These are phyloP conservation scores for Cladosporium sp. DNA, from an alignment of 2,329 filamentous ascomycete species.

Conservation along the genomic window DNA sequence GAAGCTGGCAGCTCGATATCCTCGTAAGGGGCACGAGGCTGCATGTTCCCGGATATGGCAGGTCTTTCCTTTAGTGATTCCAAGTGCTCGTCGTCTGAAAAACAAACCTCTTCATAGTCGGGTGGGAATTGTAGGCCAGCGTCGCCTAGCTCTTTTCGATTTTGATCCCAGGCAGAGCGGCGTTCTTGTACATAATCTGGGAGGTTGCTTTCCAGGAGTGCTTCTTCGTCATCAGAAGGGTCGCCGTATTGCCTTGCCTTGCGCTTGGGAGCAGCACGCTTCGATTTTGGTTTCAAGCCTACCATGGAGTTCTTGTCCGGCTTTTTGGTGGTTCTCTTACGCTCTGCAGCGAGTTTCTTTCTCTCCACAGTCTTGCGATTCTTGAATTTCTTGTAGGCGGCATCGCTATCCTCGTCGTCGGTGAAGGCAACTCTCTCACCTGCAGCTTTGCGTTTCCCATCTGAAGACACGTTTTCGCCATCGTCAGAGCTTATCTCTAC, in stretches of 20 bases:
- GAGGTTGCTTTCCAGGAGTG: constrained; percentile 54
- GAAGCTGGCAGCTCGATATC: constrained; percentile 73
- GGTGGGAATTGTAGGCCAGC: constrained; percentile 73
- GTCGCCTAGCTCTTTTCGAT: constrained; percentile 55
- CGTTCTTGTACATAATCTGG: constrained; percentile 70
- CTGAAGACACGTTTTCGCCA: neutral
- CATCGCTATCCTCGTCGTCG: constrained; percentile 53
- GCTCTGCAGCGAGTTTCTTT: constrained; percentile 47
- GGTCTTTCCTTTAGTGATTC: constrained; percentile 65
- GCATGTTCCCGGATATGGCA: constrained; percentile 58
- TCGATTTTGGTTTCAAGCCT: constrained; percentile 22
- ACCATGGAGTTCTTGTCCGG: constrained; percentile 38
- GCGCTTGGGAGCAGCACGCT: constrained; percentile 14
- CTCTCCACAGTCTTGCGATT: constrained; percentile 52
- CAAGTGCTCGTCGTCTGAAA: constrained; percentile 64
- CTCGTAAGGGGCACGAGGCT: constrained; percentile 60
- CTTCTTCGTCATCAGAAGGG: constrained; percentile 46
- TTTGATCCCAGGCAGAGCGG: constrained; percentile 63
- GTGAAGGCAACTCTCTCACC: constrained; percentile 22
- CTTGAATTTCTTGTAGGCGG: constrained; percentile 60
- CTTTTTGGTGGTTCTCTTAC: constrained; percentile 43
- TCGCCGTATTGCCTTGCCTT: constrained; percentile 25
- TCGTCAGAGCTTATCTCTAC: constrained; percentile 19
- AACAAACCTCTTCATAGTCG: constrained; percentile 67
- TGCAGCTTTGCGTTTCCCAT: constrained; percentile 12